Evolutionary conservation across 169 alveolate species (phyloP).

Genomic region (Eimeria sp.): DNA sequence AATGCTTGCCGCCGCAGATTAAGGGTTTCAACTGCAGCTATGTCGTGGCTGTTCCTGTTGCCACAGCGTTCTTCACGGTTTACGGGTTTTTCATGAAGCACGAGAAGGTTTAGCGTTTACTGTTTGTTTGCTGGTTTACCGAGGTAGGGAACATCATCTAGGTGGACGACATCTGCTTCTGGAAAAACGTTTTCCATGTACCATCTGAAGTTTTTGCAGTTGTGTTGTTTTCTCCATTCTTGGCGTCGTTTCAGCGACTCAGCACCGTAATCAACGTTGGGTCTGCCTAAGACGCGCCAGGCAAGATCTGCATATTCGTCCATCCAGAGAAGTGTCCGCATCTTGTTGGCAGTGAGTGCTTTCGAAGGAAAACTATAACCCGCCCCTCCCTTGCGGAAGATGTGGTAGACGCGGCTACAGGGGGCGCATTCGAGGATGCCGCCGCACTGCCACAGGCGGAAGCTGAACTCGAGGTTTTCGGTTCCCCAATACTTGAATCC

Average conservation of each 20-base stretch:
- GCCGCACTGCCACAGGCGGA: constrained; percentile 90
- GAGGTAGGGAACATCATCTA: constrained; percentile 87
- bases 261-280: constrained; percentile 43
- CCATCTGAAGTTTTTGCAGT: constrained; percentile 85
- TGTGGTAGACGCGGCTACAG: constrained; percentile 88
- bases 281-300: constrained; percentile 77
- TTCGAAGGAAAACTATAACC: constrained; percentile 85
- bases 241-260: constrained; percentile 19
- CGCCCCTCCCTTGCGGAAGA: constrained; percentile 87
- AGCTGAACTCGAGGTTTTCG: constrained; percentile 87
- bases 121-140: constrained; percentile 64
- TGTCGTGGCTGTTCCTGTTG: background rate
- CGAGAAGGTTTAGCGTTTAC: constrained; percentile 39
- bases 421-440: constrained; percentile 89
- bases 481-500: constrained; percentile 88
- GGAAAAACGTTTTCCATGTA: constrained; percentile 87
- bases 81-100: background rate
- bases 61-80: background rate
- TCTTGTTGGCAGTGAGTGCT: constrained; percentile 83
- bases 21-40: background rate
- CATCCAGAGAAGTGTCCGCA: constrained; percentile 88
- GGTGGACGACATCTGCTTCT: constrained; percentile 85
- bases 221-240: constrained; percentile 29
- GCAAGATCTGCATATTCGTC: constrained; percentile 85
- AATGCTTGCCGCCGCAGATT: background rate